Base-by-base conservation (phyloP, 805 yeast genomes). In the Spathaspora passalidarum region DNA sequence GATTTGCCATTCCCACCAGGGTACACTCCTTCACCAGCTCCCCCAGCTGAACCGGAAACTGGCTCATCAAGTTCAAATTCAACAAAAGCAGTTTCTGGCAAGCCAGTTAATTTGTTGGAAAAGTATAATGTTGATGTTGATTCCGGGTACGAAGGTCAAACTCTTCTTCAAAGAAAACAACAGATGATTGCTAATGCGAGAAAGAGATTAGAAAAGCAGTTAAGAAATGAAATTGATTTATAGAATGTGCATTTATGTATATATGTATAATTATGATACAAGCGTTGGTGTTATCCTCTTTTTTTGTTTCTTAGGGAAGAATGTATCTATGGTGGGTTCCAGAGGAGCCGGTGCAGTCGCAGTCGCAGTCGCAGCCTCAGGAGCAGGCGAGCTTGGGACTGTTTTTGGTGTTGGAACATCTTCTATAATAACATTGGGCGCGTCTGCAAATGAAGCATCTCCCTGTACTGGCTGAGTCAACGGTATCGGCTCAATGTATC, bases 1-100 rank as follows among this genome's bases (percentile, higher is more conserved):
- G 66, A 68, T 13, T 73, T 85, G 43, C 88, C 89, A 16, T 68
- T 63, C 47, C 85, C 88, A 5, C 77, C 79, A 4, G 76, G 61
- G 52, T 44, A 38, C 42, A 20, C 47, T 46, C 21, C 51, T 9
- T 18, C 26, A 32, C 52, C 59, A 38, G 55, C 54, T 11, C 49
- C 51, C 23, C 56, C 56, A 43, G 47, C 56, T 6, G 38, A 32
- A 2, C 37, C 39, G 21, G 19, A 10, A 21, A 34, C 46, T 10
- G 32, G 18, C 40, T 37, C 47, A 13, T 36, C 51, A 25, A 14
- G 14, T 19, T 10, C 37, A 29, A 38, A 14, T 41, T 11, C 38
- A 13, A 18, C 21, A 11, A 3, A 6, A 4, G 43, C 9, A 11
- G 8, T 4, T 14, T 26, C 43, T 14, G 23, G 23, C 5, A 39